phyloP scores from a whole-genome alignment of 257 asterid species.

The Cynanchum wilfordii region DNA sequence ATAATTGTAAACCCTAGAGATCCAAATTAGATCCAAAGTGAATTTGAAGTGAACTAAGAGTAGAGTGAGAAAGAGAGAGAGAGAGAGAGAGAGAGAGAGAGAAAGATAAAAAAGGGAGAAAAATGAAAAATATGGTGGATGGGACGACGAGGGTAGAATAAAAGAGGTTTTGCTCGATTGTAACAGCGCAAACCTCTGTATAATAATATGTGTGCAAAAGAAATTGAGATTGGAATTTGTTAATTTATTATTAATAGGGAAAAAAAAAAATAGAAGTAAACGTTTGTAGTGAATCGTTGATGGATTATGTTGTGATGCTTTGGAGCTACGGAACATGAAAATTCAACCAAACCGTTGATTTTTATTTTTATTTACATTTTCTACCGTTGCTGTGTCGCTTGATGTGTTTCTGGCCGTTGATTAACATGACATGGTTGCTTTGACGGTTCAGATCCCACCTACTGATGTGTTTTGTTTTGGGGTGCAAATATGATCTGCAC shows the following conservation, averaged over 20 bases:
- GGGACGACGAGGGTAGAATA: background rate
- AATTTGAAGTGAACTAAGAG: conserved; percentile 12
- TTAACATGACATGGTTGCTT: background rate
- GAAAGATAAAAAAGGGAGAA: conserved; percentile 28
- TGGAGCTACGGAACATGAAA: conserved; percentile 8
- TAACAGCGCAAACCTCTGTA: conserved; percentile 23
- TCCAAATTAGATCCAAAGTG: conserved; percentile 26
- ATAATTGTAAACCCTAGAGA: conserved; percentile 25
- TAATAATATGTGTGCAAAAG: no score
- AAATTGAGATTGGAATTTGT: background rate
- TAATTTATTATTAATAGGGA: background rate
- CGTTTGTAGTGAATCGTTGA: background rate
- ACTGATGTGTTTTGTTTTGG: background rate
- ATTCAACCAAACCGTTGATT: conserved; percentile 1
- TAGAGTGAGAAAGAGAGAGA: conserved; percentile 7
- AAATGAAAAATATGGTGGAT: conserved; percentile 13
- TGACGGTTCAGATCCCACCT: conserved; percentile 8
- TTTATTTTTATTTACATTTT: background rate
- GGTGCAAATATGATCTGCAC: background rate
- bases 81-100: conserved; percentile 27
- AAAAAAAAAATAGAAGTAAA: no score
- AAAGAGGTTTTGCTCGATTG: conserved; percentile 24
- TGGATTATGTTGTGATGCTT: conserved; percentile 15
- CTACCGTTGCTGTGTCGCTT: background rate
- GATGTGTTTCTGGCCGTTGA: conserved; percentile 17